Evolutionary conservation across 495 filamentous ascomycete genomes (phyloP).

Genomic region (Poronia punctata): DNA sequence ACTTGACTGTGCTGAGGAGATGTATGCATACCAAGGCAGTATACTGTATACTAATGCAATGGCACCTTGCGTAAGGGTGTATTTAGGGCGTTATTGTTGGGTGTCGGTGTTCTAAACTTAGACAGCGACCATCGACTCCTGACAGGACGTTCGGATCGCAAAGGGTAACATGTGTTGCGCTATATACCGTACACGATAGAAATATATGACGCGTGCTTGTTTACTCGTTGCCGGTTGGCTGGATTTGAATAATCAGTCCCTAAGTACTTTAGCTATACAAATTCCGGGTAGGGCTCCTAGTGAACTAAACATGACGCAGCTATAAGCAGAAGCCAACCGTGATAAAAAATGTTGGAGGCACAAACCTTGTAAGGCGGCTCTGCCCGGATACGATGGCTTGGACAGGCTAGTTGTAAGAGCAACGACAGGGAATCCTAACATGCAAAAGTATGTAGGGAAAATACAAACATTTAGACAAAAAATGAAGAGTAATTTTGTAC

Average conservation of each 20-base stretch:
- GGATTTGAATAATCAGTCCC: no score
- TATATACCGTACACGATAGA: slow-evolving; percentile 9
- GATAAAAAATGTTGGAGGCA: no score
- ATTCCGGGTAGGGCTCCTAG: no score
- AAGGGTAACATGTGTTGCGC: slow-evolving; percentile 1
- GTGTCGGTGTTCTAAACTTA: slow-evolving; percentile 2
- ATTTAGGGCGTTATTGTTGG: slow-evolving; percentile 1
- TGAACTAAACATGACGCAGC: no score
- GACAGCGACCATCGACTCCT: slow-evolving; percentile 4
- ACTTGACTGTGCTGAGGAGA: no score
- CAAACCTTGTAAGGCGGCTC: slow-evolving; percentile 7
- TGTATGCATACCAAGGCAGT: slow-evolving; percentile 1
- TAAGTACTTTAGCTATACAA: no score
- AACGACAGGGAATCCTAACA: no score
- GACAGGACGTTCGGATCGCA: slow-evolving; percentile 1
- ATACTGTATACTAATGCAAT: no score
- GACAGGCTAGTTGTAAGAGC: slow-evolving; percentile 1
- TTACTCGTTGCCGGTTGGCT: slow-evolving; percentile 5
- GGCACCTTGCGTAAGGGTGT: neutral
- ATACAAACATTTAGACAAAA: slow-evolving; percentile 6
- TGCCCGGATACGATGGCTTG: slow-evolving; percentile 3
- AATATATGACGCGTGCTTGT: slow-evolving; percentile 7
- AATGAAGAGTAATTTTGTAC: slow-evolving; percentile 7
- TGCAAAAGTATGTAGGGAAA: neutral
- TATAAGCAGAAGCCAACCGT: no score